These are phyloP conservation scores for Trichoderma asperellum DNA, from an alignment of 2,329 filamentous ascomycete species.

Conservation along the genomic window DNA sequence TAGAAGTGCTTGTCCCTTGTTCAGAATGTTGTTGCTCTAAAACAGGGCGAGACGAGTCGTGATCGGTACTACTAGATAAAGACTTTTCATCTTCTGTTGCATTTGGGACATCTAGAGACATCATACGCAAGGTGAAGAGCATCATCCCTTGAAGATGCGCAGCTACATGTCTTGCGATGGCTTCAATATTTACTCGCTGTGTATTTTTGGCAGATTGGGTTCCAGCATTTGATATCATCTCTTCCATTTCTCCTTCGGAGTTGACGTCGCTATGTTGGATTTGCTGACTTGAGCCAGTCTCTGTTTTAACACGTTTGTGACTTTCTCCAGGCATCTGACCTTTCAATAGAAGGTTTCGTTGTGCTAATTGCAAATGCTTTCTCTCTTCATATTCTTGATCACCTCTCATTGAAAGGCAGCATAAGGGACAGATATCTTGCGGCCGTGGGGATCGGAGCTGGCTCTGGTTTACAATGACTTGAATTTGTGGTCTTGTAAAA, in stretches of 20 bases:
- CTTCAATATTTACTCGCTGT: neutral
- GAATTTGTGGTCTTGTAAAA: neutral
- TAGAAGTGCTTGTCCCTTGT: rapidly evolving
- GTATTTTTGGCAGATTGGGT: neutral
- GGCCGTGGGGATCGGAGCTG: neutral
- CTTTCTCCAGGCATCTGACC: neutral
- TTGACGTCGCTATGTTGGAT: neutral
- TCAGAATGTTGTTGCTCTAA: neutral
- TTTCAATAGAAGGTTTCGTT: neutral
- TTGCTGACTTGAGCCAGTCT: neutral
- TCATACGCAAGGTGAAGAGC: conserved; percentile 10
- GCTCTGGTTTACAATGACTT: conserved; percentile 7
- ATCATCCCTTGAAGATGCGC: conserved; percentile 6
- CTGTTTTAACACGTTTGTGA: conserved; percentile 1
- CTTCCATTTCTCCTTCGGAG: neutral
- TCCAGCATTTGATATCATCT: neutral
- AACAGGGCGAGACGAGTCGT: neutral
- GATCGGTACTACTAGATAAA: neutral
- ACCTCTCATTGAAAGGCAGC: conserved; percentile 15
- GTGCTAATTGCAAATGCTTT: neutral
- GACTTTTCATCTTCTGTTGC: neutral
- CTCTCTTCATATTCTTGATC: neutral
- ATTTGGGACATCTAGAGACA: neutral
- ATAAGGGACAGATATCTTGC: conserved; percentile 7
- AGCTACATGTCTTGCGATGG: neutral